These are phyloP conservation scores for Talaromyces borbonicus DNA, from an alignment of 495 filamentous ascomycete genomes.

Conservation along the genomic window DNA sequence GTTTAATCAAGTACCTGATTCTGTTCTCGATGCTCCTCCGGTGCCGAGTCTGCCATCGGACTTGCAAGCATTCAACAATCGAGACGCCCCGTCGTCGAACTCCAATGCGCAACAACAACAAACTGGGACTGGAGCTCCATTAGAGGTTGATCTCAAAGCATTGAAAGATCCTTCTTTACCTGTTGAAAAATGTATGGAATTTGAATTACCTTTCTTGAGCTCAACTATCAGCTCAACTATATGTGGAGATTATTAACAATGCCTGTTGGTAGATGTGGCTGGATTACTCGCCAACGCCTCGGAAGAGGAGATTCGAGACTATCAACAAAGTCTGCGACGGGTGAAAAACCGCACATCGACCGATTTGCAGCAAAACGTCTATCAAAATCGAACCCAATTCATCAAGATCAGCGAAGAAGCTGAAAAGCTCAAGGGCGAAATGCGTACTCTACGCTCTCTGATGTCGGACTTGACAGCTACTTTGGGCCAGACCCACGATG, in stretches of 20 bases:
- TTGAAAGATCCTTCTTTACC: conserved; percentile 72
- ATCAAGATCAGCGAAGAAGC: conserved; percentile 99
- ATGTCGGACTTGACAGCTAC: conserved; percentile 84
- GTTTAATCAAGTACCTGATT: conserved; percentile 70
- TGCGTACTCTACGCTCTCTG: conserved; percentile 76
- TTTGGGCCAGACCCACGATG: conserved; percentile 56
- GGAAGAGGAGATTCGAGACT: conserved; percentile 87
- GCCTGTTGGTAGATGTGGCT: conserved; percentile 51
- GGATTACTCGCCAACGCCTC: conserved; percentile 77
- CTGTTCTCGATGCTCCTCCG: conserved; percentile 52
- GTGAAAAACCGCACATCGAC: conserved; percentile 73
- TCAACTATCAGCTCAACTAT: too few relatives aligned
- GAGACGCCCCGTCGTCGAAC: conserved; percentile 32
- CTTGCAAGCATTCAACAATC: conserved; percentile 39
- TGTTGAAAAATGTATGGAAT: conserved; percentile 45
- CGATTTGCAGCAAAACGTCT: conserved; percentile 92
- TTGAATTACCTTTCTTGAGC: not conserved
- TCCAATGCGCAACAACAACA: conserved; percentile 38
- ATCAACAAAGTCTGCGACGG: conserved; percentile 63
- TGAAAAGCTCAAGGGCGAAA: conserved; percentile 92
- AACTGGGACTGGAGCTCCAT: conserved; percentile 26
- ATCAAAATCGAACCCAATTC: conserved; percentile 96
- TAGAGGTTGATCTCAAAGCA: conserved; percentile 58
- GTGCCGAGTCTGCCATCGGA: conserved; percentile 50
- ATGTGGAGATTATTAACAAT: not conserved